Conservation (phyloP, 345 rosid species). For the Dimocarpus longan region DNA sequence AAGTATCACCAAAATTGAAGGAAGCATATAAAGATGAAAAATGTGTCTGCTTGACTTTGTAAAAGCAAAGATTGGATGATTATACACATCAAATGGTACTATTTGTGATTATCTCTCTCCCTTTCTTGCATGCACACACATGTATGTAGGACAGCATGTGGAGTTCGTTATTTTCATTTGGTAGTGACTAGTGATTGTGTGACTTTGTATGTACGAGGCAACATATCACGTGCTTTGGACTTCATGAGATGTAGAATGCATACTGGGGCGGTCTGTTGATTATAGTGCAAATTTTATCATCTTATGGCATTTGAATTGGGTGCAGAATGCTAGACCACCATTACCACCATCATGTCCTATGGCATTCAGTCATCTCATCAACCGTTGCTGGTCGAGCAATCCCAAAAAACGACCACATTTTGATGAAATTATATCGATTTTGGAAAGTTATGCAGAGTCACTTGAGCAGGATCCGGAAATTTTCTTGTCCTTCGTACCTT, state of each 20-base stretch:
- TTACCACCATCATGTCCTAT: conserved; percentile 56
- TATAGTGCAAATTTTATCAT: background rate
- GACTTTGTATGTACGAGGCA: background rate
- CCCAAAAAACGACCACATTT: conserved; percentile 65
- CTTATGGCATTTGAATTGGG: conserved; percentile 12
- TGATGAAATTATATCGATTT: conserved; percentile 53
- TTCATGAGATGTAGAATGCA: background rate
- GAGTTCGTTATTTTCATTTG: background rate
- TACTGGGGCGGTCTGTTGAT: background rate
- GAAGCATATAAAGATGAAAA: background rate
- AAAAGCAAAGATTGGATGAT: background rate
- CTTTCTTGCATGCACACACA: background rate
- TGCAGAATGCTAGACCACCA: conserved; percentile 78
- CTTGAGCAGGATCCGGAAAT: conserved; percentile 56
- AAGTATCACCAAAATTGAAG: background rate
- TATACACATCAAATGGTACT: background rate
- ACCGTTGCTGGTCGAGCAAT: conserved; percentile 67
- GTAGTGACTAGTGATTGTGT: background rate
- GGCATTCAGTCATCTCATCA: conserved; percentile 57
- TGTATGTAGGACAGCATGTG: background rate
- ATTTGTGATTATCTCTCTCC: background rate
- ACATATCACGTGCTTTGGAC: background rate
- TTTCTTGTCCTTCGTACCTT: conserved; percentile 44
- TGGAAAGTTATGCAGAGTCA: conserved; percentile 55
- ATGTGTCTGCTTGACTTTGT: background rate